Percentiles rank a stretch among this genome's conserved stretches.
Evolutionary conservation across 2,329 filamentous ascomycete genomes (phyloP).

Genomic region (Septoria linicola): DNA sequence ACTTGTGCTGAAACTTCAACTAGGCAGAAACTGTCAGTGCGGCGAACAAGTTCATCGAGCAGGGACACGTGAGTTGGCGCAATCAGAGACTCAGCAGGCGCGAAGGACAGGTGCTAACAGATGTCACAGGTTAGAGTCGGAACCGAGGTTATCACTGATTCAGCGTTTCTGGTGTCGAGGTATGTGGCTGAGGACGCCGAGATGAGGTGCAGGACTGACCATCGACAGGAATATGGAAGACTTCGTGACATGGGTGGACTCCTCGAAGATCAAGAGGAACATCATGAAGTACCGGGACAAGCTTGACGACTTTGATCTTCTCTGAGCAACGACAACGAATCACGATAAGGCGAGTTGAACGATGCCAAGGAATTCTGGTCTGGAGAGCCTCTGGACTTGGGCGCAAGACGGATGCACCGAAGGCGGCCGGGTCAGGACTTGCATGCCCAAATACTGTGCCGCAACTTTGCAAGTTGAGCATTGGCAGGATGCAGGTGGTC

Average conservation of each 20-base stretch:
- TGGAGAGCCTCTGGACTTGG: too few relatives aligned
- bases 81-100: background rate
- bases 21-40: conserved; percentile 78
- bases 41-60: conserved; percentile 80
- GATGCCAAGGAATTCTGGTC: background rate
- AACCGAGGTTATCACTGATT: conserved; percentile 84
- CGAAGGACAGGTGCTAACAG: conserved; percentile 39
- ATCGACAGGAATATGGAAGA: conserved; percentile 74
- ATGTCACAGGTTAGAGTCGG: conserved; percentile 65
- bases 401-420: too few relatives aligned
- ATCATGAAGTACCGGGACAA: conserved; percentile 94
- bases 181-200: conserved; percentile 22
- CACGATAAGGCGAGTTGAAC: too few relatives aligned
- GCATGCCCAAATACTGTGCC: background rate
- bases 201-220: background rate
- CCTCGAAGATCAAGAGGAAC: conserved; percentile 94
- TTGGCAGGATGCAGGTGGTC: conserved; percentile 9
- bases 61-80: conserved; percentile 61
- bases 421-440: too few relatives aligned
- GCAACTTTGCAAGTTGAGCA: conserved; percentile 12
- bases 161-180: conserved; percentile 80
- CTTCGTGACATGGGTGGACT: conserved; percentile 93
- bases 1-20: background rate
- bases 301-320: conserved; percentile 90
- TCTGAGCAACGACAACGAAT: conserved; percentile 51